Conservation (phyloP, 2,329 filamentous ascomycete species). For the Venturia asperata region DNA sequence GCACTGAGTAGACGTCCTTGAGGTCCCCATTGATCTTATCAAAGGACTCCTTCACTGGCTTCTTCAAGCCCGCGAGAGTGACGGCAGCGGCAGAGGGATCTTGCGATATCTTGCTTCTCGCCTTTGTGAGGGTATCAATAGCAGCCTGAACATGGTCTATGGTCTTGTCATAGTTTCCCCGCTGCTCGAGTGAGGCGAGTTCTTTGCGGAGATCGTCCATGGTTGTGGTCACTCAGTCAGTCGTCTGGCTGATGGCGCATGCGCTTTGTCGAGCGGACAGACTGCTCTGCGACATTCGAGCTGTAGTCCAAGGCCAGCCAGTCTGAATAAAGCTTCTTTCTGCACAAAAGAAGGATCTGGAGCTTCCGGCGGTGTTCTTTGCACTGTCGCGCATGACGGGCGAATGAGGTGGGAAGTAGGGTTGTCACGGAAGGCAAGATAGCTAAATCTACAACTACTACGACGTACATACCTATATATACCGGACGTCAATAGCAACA, state of each 20-base stretch:
- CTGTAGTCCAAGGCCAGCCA: background rate
- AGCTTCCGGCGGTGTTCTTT: background rate
- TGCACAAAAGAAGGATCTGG: background rate
- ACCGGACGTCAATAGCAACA: no score
- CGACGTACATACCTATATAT: no score
- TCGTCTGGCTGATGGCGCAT: background rate
- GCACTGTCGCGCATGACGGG: background rate
- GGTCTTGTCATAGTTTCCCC: constrained; percentile 61
- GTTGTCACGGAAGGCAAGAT: background rate
- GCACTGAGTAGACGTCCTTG: constrained; percentile 73
- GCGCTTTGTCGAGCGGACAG: background rate
- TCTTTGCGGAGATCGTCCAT: constrained; percentile 67
- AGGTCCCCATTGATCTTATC: constrained; percentile 74
- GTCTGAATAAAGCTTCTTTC: background rate
- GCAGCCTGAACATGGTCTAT: constrained; percentile 76
- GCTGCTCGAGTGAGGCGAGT: constrained; percentile 62
- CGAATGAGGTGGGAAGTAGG: background rate
- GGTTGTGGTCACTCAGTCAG: background rate
- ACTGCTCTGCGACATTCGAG: constrained; percentile 10
- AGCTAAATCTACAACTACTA: background rate
- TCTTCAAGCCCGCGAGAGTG: constrained; percentile 76
- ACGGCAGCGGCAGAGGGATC: constrained; percentile 65
- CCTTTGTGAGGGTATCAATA: constrained; percentile 67
- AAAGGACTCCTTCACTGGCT: constrained; percentile 72
- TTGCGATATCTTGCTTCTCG: constrained; percentile 60